Evolutionary conservation across 1,284 basidiomycete species (phyloP), one percentile per base, ranked within the genome.

Genomic region (Cutaneotrichosporon curvatum): DNA sequence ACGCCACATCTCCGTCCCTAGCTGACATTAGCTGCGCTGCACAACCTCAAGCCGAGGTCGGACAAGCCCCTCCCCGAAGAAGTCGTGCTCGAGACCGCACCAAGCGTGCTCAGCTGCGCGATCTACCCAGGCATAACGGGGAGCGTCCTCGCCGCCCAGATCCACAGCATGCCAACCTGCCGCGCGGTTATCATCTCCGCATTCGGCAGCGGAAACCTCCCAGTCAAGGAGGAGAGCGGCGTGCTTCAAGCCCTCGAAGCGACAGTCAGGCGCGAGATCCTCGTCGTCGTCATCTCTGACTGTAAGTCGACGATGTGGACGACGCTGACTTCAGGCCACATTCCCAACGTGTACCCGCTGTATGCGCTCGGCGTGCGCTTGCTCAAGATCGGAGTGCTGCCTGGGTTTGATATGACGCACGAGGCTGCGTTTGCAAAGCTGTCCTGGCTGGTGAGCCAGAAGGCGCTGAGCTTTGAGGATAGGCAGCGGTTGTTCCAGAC

Each of bases 401-500:
- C 67, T 12, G 67, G 66, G 2, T 64, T 62, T 48, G 67, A 70
- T 54, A 56, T 70, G 45, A 70, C 66, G 30, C 67, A 70, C 59
- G 67, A 70, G 54, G 67, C 67, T 7, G 67, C 67, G 12, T 70
- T 70, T 31, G 67, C 67, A 2, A 70, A 70, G 53, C 58, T 68
- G 5, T 51, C 63, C 7, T 70, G 67, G 67, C 58, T 70, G 18
- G 66, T 68, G 18, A 60, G 56, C 14, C 51, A 60, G 28, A 51
- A 59, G 28, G 65, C 66, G 33, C 53, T 70, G 5, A 55, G 44
- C n/a, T 70, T 70, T 48, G 55, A 55, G 41, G 47, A 68, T 39
- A 48, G 61, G 18, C 67, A 70, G 46, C 48, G 52, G 39, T 39
- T 65, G 33, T 68, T 67, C 45, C 59, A 67, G 50, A 59, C 57